Conservation (phyloP, 805 yeast genomes). For the Ogataea salicorniae region DNA sequence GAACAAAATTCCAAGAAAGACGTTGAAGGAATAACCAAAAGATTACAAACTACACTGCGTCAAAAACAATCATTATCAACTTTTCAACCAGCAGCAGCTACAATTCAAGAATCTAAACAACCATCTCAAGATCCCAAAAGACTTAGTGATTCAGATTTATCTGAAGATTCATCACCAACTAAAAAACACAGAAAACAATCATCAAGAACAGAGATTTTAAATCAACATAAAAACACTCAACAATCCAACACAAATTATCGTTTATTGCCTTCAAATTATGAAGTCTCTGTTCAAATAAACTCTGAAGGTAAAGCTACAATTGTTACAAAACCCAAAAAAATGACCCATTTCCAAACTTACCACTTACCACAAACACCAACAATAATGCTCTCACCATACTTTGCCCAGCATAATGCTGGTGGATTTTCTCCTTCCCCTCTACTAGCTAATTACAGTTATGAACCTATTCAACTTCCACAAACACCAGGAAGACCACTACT, state of each 20-base stretch:
- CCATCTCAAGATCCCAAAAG: not conserved
- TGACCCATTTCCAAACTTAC: not conserved
- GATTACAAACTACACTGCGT: constrained; percentile 11
- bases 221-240: not conserved
- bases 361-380: constrained; percentile 13
- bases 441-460: constrained; percentile 1
- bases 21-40: constrained; percentile 11
- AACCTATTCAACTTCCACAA: constrained; percentile 5
- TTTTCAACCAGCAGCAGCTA: too few relatives aligned
- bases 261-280: constrained; percentile 16
- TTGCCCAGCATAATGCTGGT: not conserved
- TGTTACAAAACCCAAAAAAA: constrained; percentile 20
- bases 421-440: constrained; percentile 2
- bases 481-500: not conserved
- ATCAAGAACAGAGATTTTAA: not conserved
- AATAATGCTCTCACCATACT: constrained; percentile 4
- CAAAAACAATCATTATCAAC: not conserved
- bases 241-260: not conserved
- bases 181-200: not conserved
- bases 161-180: too few relatives aligned
- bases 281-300: constrained; percentile 21
- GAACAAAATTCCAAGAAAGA: constrained; percentile 2
- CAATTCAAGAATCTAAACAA: too few relatives aligned
- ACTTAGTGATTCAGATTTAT: not conserved
- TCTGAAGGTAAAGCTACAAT: constrained; percentile 27